phyloP scores from a whole-genome alignment of 1,284 basidiomycete genomes.

The Marasmius oreades region DNA sequence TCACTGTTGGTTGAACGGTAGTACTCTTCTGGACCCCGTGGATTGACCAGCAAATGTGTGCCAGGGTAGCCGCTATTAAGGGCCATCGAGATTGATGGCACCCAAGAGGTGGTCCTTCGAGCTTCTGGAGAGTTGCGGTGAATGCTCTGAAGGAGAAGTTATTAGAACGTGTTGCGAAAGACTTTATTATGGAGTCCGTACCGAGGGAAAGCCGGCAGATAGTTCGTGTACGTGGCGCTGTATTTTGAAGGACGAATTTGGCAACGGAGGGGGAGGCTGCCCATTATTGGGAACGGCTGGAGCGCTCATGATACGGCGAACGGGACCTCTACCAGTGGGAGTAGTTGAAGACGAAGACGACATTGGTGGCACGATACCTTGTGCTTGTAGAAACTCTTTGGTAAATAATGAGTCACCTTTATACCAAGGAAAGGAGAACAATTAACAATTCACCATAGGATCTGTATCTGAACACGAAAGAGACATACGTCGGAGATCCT shows the following conservation, averaged over 20 bases:
- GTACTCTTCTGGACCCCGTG: neutral
- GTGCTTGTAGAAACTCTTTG: constrained; percentile 39
- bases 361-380: constrained; percentile 36
- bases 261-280: constrained; percentile 5
- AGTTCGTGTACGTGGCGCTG: neutral
- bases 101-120: neutral
- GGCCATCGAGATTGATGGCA: neutral
- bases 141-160: neutral
- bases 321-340: constrained; percentile 16
- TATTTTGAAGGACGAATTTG: constrained; percentile 5
- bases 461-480: constrained; percentile 59
- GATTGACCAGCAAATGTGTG: neutral
- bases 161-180: neutral
- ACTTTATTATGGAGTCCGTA: neutral
- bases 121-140: neutral
- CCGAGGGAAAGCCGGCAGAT: neutral
- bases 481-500: constrained; percentile 47
- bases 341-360: constrained; percentile 8
- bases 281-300: constrained; percentile 20
- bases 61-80: neutral
- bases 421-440: neutral
- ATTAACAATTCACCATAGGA: constrained; percentile 41
- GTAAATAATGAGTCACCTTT: neutral
- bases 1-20: neutral
- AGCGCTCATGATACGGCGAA: constrained; percentile 30